Conservation (phyloP, 1,284 basidiomycete species). For the Cystobasidium slooffiae region DNA sequence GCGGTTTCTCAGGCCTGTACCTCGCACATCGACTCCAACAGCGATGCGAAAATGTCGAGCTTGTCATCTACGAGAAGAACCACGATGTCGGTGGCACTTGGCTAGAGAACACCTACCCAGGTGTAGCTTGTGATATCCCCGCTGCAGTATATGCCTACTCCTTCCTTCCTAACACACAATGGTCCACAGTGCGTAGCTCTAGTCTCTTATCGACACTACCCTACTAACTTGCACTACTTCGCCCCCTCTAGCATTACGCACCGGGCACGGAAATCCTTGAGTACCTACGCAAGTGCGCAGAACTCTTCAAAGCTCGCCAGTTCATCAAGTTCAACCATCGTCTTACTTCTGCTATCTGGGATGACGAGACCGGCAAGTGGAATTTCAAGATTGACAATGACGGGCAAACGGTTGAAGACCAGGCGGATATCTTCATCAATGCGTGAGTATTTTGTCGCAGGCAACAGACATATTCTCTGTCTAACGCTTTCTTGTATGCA, state of each 20-base stretch:
- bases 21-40: conserved; percentile 44
- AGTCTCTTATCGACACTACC: background rate
- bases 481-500: background rate
- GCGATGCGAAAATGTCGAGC: conserved; percentile 46
- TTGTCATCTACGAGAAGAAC: conserved; percentile 49
- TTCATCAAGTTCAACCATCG: conserved; percentile 52
- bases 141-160: conserved; percentile 31
- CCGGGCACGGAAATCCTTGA: conserved; percentile 50
- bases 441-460: conserved; percentile 37
- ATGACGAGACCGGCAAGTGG: conserved; percentile 51
- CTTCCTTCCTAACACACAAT: conserved; percentile 22
- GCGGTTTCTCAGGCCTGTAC: conserved; percentile 49
- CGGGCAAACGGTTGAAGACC: conserved; percentile 48
- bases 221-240: background rate
- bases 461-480: conserved; percentile 4
- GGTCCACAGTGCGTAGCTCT: conserved; percentile 10
- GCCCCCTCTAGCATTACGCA: conserved; percentile 48
- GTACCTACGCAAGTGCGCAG: conserved; percentile 51
- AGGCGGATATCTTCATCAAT: conserved; percentile 54
- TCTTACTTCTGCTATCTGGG: conserved; percentile 51
- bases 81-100: conserved; percentile 47
- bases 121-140: conserved; percentile 43
- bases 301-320: conserved; percentile 49
- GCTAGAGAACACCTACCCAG: conserved; percentile 54
- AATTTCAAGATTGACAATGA: conserved; percentile 46